phyloP scores from a whole-genome alignment of 345 rosid genomes.

The Cardamine occulta region DNA sequence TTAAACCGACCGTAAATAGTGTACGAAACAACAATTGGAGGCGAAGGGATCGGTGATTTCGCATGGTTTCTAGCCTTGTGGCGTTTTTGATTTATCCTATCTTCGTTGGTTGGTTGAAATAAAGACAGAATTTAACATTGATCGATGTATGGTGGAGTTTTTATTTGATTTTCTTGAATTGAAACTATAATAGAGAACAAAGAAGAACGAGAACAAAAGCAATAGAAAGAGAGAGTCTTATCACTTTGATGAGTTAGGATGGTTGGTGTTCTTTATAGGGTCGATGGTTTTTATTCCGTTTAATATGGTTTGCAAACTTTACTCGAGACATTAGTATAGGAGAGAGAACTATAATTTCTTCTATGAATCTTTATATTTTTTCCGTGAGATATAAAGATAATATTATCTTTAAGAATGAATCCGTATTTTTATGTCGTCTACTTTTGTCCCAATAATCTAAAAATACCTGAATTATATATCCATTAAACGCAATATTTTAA shows the following conservation, averaged over 20 bases:
- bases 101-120: conserved; percentile 32
- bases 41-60: conserved; percentile 31
- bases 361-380: conserved; percentile 37
- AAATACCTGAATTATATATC: conserved; percentile 16
- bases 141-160: conserved; percentile 19
- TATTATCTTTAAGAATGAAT: conserved; percentile 38
- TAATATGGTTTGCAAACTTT: conserved; percentile 32
- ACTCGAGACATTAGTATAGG: conserved; percentile 28
- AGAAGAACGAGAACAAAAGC: conserved; percentile 35
- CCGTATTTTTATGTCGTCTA: conserved; percentile 33
- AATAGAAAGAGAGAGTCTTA: conserved; percentile 24
- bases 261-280: conserved; percentile 46
- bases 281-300: conserved; percentile 41
- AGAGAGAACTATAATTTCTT: conserved; percentile 18
- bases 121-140: conserved; percentile 23
- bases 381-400: conserved; percentile 17
- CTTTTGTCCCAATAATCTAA: conserved; percentile 19
- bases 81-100: conserved; percentile 6
- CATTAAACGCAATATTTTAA: conserved; percentile 2
- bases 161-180: conserved; percentile 27
- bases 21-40: conserved; percentile 30
- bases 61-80: conserved; percentile 34
- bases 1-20: conserved; percentile 30
- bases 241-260: conserved; percentile 41
- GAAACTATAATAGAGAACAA: conserved; percentile 35